Base-by-base conservation (phyloP, 768 basidiomycete genomes). In the Hericium alpestre region DNA sequence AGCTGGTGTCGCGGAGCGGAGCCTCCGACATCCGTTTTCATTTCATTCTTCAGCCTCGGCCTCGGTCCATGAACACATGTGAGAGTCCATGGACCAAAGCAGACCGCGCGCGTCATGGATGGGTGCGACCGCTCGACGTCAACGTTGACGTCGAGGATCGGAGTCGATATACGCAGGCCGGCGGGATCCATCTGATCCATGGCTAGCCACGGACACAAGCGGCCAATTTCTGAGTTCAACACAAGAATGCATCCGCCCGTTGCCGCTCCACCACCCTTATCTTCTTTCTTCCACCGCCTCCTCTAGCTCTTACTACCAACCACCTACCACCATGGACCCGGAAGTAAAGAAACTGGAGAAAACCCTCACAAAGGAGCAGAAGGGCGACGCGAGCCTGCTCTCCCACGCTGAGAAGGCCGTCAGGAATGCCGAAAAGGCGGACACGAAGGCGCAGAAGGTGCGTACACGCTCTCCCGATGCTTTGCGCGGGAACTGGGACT, bases 361-460 rank as follows among this genome's bases (percentile, higher is more conserved):
- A 56, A 66, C 68, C 16, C 67, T 81, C 38, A 61, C 70, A 4
- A 73, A 73, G 53, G 83, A 84, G 61, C 76, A 77, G 16, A 79
- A 77, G 61, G 69, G 72, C 23, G 82, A 83, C 23, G 57, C 58
- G 15, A 58, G 56, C 25, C 54, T 50, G 20, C n/a, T 62, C n/a
- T 20, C 56, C 9, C 56, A 47, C 22, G 55, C 32, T 65, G 72
- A 79, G 55, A 73, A 69, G 50, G 68, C 68, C 37, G 66, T 86
- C 61, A 74, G 81, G 65, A 73, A 76, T 49, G 74, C 79, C 38
- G 59, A 82, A 59, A 82, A 80, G 64, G 79, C 82, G 51, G 70
- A 86, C 37, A 68, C 70, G 18, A 69, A 70, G 37, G 72, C 75
- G 8, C 82, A 86, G 65, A 83, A 84, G 71, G 66, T 68, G 13